A percentile compares a stretch with the other conserved stretches of the same genome.
Evolutionary conservation across 371 early-diverging fungal genomes (phyloP).

Genomic region (Coemansia sp.): DNA sequence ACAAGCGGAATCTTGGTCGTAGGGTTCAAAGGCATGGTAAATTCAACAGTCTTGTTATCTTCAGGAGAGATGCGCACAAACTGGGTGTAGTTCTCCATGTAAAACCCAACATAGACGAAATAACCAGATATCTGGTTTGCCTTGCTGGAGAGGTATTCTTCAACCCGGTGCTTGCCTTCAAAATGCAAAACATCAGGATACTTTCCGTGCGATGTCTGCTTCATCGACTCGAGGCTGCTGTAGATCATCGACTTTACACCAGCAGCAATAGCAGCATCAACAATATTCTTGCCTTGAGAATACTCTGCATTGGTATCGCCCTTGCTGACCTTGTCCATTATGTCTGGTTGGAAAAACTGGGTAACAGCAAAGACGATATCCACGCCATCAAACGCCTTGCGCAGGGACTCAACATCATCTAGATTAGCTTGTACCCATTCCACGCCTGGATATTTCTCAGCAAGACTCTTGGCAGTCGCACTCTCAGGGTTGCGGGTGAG

Average conservation of each 20-base stretch:
- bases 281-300: conserved; percentile 30
- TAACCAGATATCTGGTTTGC: conserved; percentile 12
- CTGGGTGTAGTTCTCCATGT: conserved; percentile 27
- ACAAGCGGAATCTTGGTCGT: conserved; percentile 20
- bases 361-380: conserved; percentile 37
- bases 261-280: conserved; percentile 36
- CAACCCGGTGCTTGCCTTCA: conserved; percentile 34
- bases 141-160: conserved; percentile 29
- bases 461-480: background rate
- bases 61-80: conserved; percentile 18
- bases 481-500: conserved; percentile 20
- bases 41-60: conserved; percentile 23
- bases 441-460: conserved; percentile 26
- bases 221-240: conserved; percentile 28
- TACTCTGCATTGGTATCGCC: conserved; percentile 21
- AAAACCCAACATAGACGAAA: conserved; percentile 22
- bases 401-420: conserved; percentile 13
- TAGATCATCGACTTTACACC: conserved; percentile 21
- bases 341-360: background rate
- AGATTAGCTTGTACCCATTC: conserved; percentile 19
- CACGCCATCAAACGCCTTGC: conserved; percentile 16
- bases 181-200: conserved; percentile 19
- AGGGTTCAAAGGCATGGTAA: conserved; percentile 15
- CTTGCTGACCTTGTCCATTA: background rate
- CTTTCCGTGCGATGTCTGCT: conserved; percentile 22